phyloP scores from a whole-genome alignment of 768 basidiomycete species.

The Phaeotremella skinneri region DNA sequence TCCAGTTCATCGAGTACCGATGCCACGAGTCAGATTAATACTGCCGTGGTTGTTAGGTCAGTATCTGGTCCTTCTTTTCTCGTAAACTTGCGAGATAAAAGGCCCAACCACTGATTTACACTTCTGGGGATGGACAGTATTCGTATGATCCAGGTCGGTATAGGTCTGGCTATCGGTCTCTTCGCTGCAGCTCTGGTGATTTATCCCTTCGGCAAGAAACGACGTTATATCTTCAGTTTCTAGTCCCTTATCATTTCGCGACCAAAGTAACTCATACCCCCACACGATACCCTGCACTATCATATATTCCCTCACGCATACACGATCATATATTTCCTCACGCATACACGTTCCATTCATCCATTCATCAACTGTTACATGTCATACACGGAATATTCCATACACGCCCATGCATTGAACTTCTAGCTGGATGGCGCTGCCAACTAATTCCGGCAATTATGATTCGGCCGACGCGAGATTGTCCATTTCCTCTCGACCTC shows the following conservation, averaged over 20 bases:
- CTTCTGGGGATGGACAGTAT: constrained; percentile 12
- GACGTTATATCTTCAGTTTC: constrained; percentile 42
- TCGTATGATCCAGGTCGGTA: constrained; percentile 41
- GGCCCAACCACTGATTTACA: neutral
- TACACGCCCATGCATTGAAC: too few relatives aligned
- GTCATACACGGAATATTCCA: too few relatives aligned
- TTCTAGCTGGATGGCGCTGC: too few relatives aligned
- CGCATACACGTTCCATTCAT: neutral
- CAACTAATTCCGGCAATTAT: too few relatives aligned
- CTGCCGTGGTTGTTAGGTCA: constrained; percentile 31
- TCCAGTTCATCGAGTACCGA: constrained; percentile 11
- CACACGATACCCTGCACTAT: neutral
- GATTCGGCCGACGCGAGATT: too few relatives aligned
- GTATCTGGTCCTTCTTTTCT: constrained; percentile 3
- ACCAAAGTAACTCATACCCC: neutral
- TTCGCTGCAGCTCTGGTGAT: constrained; percentile 39
- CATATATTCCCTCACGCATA: neutral
- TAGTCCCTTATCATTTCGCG: constrained; percentile 4
- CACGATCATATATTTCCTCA: neutral
- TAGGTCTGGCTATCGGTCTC: constrained; percentile 42
- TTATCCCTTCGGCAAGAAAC: constrained; percentile 42
- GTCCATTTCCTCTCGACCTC: too few relatives aligned
- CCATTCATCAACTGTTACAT: too few relatives aligned
- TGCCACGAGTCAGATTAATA: constrained; percentile 15
- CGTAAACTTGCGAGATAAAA: neutral